Evolutionary conservation across 495 filamentous ascomycete genomes (phyloP), one percentile per base, ranked within the genome.

Genomic region (Trichoderma parareesei): DNA sequence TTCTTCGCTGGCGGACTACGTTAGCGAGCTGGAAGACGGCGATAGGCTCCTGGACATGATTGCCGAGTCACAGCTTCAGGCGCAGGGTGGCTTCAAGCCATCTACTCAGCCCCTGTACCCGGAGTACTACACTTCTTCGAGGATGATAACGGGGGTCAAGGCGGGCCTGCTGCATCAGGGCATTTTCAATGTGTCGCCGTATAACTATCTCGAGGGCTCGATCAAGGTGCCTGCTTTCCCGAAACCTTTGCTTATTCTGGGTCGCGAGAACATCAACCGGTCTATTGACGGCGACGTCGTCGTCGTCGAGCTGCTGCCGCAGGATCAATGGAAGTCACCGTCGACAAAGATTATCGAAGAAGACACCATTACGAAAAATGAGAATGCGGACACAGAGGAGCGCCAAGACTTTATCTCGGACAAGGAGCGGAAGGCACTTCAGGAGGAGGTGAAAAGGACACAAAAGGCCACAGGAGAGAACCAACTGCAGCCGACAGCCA

Each of bases 311-410:
- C 83, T 98, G 0, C 77, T 98, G 2, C 92, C 95, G 0, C 89
- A 91, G 72, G 89, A 95, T 63, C 94, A 97, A 72, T 98, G 94
- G 94, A 98, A 97, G 70, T 87, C 87, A 37, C 93, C 94, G 0
- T 96, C 93, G 2, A 91, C 91, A 5, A 95, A 96, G 73, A 91
- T 97, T 64, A 87, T 98, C 40, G 94, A 98, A 67, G 93, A 98
- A 74, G 93, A 98, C 69, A 85, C 89, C 4, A 78, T 98, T 46
- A 95, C 91, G 43, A 92, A 90, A 73, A 90, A 98, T 70, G 94
- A 98, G 69, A 96, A 96, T 71, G 86, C 92, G 3, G 91, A 93
- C 64, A 82, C 82, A 5, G 94, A 93, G 65, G 90, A 81, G 53
- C 80, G 78, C 2, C 89, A 89, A 67, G 85, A 85, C 41, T 77